Evolutionary conservation across 495 filamentous ascomycete genomes (phyloP).

Genomic region (Talaromyces nanjingensis): DNA sequence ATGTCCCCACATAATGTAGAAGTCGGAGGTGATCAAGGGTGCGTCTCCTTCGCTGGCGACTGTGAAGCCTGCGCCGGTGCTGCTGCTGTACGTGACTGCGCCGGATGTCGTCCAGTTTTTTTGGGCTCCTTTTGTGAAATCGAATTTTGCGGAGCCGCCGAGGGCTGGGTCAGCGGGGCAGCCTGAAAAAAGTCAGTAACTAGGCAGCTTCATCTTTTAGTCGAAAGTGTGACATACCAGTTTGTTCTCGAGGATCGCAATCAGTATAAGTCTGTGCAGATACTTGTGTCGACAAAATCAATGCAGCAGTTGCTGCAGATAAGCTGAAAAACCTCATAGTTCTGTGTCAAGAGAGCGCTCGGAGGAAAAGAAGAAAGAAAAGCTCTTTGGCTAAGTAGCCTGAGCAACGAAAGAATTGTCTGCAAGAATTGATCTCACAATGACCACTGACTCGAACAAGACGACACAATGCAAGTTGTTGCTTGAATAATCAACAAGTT

Average conservation of each 20-base stretch:
- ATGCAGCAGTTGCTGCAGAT: slow-evolving; percentile 20
- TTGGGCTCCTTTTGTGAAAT: slow-evolving; percentile 67
- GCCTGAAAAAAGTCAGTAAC: slow-evolving; percentile 16
- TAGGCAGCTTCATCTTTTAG: too few species aligned
- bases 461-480: neutral
- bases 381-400: neutral
- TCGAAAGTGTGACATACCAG: slow-evolving; percentile 37
- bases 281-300: slow-evolving; percentile 30
- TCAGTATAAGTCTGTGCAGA: slow-evolving; percentile 67
- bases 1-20: slow-evolving; percentile 69
- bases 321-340: slow-evolving; percentile 25
- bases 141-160: slow-evolving; percentile 67
- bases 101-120: slow-evolving; percentile 64
- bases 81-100: slow-evolving; percentile 57
- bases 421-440: neutral
- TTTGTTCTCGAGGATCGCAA: slow-evolving; percentile 64
- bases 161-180: slow-evolving; percentile 81
- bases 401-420: neutral
- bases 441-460: neutral
- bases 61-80: slow-evolving; percentile 77
- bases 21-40: slow-evolving; percentile 68
- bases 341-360: neutral
- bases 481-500: neutral
- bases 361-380: neutral
- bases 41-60: slow-evolving; percentile 75